Conservation (phyloP, 1,284 basidiomycete genomes). For the Leccinum proximum region DNA sequence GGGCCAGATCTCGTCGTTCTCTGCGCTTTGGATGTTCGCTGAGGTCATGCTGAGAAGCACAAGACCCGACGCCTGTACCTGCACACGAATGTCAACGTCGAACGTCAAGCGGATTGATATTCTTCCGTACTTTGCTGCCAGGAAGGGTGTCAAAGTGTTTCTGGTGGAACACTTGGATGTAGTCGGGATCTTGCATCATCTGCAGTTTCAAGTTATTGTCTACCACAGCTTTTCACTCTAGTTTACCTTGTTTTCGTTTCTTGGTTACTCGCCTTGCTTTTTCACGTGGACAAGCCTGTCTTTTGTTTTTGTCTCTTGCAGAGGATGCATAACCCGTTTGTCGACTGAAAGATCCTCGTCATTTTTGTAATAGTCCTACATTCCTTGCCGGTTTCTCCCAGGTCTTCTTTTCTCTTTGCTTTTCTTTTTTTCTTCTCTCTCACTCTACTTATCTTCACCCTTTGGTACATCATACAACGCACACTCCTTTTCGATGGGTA, state of each 20-base stretch:
- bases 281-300: background rate
- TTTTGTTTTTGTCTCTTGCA: background rate
- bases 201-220: slow-evolving; percentile 48
- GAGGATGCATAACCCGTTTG: background rate
- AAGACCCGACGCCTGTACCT: slow-evolving; percentile 77
- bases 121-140: slow-evolving; percentile 44
- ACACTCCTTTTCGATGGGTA: background rate
- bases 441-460: background rate
- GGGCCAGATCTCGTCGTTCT: slow-evolving; percentile 43
- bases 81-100: slow-evolving; percentile 11
- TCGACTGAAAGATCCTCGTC: background rate
- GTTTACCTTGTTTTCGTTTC: background rate
- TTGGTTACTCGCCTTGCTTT: background rate
- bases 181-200: slow-evolving; percentile 65
- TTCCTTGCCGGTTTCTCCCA: background rate
- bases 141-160: slow-evolving; percentile 48
- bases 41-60: slow-evolving; percentile 56
- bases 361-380: background rate
- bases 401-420: background rate
- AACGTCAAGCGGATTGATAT: background rate
- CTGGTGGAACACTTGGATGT: slow-evolving; percentile 63
- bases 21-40: slow-evolving; percentile 1
- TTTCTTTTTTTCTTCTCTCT: background rate
- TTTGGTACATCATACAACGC: background rate
- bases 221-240: slow-evolving; percentile 39